phyloP scores from a whole-genome alignment of 306 rosid species.

The Vachellia collinsii region DNA sequence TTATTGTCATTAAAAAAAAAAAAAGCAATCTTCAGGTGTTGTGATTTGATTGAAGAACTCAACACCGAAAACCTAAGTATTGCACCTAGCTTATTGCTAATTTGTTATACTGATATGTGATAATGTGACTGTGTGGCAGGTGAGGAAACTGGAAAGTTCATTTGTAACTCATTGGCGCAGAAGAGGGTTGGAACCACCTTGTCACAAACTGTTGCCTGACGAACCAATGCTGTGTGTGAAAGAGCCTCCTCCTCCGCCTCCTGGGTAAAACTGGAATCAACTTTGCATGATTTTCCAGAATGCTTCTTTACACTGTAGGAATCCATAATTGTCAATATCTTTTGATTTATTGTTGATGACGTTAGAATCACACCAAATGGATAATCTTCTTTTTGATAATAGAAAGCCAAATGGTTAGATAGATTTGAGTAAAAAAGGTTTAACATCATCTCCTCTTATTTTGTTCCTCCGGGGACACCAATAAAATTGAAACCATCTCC shows the following conservation, averaged over 20 bases:
- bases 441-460: neutral
- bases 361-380: neutral
- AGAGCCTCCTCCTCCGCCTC: slow-evolving; percentile 50
- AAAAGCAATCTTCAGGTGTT: neutral
- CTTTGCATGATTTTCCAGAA: slow-evolving; percentile 2
- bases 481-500: neutral
- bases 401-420: neutral
- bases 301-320: slow-evolving; percentile 2
- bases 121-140: slow-evolving; percentile 39
- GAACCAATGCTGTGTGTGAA: slow-evolving; percentile 48
- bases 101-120: neutral
- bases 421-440: neutral
- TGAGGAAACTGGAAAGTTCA: slow-evolving; percentile 78
- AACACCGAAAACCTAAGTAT: neutral
- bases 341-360: slow-evolving; percentile 11
- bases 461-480: neutral
- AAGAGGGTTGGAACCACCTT: slow-evolving; percentile 71
- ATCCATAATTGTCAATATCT: slow-evolving; percentile 31
- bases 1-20: neutral
- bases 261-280: slow-evolving; percentile 19
- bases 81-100: neutral
- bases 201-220: slow-evolving; percentile 70
- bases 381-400: neutral
- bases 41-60: neutral
- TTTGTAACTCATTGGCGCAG: slow-evolving; percentile 71